These are phyloP conservation scores for Castanea mollissima DNA, from an alignment of 306 rosid species.

Conservation along the genomic window DNA sequence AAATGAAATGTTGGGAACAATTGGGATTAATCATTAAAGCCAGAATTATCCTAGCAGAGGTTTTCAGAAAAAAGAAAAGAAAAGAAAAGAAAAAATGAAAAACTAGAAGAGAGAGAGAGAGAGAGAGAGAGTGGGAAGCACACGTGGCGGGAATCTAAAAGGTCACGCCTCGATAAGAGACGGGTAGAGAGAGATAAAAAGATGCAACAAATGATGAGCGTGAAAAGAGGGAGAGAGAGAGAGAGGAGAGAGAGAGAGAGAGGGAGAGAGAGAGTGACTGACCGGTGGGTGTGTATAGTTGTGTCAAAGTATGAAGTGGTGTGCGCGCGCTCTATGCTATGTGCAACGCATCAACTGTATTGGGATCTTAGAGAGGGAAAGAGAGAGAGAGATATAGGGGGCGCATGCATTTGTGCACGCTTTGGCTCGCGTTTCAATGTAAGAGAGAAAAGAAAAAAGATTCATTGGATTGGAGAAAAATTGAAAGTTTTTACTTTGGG, in stretches of 20 bases:
- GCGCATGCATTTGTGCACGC: constrained; percentile 55
- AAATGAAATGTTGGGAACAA: background rate
- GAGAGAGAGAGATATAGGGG: background rate
- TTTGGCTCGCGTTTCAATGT: constrained; percentile 39
- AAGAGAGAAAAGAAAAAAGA: background rate
- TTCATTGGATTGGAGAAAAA: background rate
- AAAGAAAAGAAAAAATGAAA: background rate
- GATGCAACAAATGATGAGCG: constrained; percentile 22
- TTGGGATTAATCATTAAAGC: background rate
- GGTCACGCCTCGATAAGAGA: background rate
- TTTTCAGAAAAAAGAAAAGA: too few relatives aligned
- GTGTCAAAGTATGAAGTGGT: too few relatives aligned
- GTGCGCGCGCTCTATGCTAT: background rate
- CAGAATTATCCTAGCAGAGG: too few relatives aligned
- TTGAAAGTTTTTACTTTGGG: background rate
- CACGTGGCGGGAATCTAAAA: constrained; percentile 15
- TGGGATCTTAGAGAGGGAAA: constrained; percentile 9
- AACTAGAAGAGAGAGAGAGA: background rate
- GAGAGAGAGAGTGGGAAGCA: background rate
- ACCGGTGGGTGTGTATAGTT: background rate
- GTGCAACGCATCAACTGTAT: constrained; percentile 29
- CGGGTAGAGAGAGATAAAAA: background rate
- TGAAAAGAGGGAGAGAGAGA: constrained; percentile 1
- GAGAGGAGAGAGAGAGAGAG: background rate
- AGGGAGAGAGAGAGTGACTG: background rate